Evolutionary conservation across 139 green algal species (phyloP), one percentile per base, ranked within the genome.

Genomic region (Chlorella sorokiniana): DNA sequence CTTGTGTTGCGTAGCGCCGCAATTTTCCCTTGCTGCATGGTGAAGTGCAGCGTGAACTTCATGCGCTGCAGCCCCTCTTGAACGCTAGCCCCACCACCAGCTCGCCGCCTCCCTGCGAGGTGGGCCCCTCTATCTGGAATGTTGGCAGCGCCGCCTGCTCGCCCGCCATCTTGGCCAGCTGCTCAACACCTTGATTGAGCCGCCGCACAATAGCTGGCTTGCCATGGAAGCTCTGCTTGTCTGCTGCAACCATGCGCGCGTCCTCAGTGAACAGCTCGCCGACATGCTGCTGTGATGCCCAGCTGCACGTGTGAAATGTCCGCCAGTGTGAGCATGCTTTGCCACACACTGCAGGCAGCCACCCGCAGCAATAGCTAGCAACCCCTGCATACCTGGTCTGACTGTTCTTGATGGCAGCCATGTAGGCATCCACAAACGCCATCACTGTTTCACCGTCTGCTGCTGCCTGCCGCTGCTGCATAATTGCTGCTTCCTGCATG

Each of bases 161-260:
- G 1, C 83, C 83, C 40, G 77, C 76, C 76, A 84, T 84, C 20
- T 74, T 67, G 35, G 71, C 38, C 56, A 87, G 76, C 76, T 40
- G 41, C 42, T 87, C 76, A 45, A 86, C 75, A 9, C 81, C 81
- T 56, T 79, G 62, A 59, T 89, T 78, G 20, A 89, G 75, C 41
- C 85, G 65, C 38, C 59, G 67, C n/a, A 89, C 48, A 5, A 89
- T 70, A 29, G 79, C 71, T 54, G 59, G 29, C 33, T 85, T 80
- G 44, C 85, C 85, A 38, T 81, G 44, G 27, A 81, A 81, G 2
- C 69, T 82, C 29, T 85, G 79, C 33, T 87, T 81, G 76, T 89
- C 85, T 33, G 86, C 75, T 31, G 59, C 56, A 20, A 85, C 75
- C 84, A 89, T 62, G 29, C 65, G 48, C 8, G 56, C 75, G n/a